These are phyloP conservation scores for Globisporangium irregulare DNA, from an alignment of 352 stramenopile genomes.

Conservation along the genomic window DNA sequence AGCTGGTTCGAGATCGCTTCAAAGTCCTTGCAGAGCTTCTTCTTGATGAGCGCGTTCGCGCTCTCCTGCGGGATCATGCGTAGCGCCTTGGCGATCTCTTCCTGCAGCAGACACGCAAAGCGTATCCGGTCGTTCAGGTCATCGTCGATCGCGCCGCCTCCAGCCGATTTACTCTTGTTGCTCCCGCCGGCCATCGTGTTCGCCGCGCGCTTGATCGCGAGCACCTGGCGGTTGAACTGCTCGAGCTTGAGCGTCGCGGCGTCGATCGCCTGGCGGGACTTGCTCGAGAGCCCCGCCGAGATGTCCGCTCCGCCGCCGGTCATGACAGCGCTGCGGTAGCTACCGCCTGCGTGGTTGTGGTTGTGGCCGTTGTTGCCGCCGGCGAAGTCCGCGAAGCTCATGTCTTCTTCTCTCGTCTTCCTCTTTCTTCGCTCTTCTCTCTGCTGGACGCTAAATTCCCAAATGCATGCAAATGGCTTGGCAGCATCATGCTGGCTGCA, in stretches of 20 bases:
- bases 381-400: conserved; percentile 73
- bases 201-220: conserved; percentile 70
- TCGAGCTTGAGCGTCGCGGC: conserved; percentile 71
- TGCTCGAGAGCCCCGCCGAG: conserved; percentile 22
- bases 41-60: conserved; percentile 66
- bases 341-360: conserved; percentile 7
- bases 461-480: background rate
- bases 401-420: conserved; percentile 12
- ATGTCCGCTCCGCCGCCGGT: conserved; percentile 6
- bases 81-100: conserved; percentile 73
- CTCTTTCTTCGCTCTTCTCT: background rate
- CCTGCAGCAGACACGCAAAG: conserved; percentile 78
- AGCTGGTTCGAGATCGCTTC: conserved; percentile 71
- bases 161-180: conserved; percentile 4
- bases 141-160: conserved; percentile 44
- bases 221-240: conserved; percentile 81
- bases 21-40: conserved; percentile 84
- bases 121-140: conserved; percentile 83
- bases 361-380: conserved; percentile 12
- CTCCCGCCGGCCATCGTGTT: conserved; percentile 6
- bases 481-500: background rate
- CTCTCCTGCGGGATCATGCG: conserved; percentile 53
- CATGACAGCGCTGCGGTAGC: conserved; percentile 15
- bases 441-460: background rate
- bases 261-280: conserved; percentile 61